Conservation (phyloP, 305 asterid species). For the Fraxinus paxiana region DNA sequence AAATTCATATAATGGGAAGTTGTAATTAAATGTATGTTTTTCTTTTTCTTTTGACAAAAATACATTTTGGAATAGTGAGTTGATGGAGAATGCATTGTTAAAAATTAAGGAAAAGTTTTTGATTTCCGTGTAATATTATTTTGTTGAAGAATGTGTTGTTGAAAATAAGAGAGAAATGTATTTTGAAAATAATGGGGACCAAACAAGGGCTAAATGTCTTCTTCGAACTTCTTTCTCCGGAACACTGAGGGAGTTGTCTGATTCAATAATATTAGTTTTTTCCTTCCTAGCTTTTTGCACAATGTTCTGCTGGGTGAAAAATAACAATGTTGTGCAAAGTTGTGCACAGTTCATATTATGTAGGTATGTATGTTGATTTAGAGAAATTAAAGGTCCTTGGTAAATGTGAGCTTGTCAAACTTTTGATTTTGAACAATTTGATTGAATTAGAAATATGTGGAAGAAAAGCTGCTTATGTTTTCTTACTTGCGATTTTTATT, state of each 20-base stretch:
- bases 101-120: no score
- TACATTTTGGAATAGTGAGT: no score
- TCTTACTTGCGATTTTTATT: not conserved
- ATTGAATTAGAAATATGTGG: not conserved
- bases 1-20: not conserved
- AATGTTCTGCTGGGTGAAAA: not conserved
- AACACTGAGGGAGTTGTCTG: not conserved
- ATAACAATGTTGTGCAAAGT: not conserved
- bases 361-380: not conserved
- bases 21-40: not conserved
- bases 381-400: not conserved
- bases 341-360: not conserved
- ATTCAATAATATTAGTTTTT: not conserved
- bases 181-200: not conserved
- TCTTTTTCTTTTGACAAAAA: no score
- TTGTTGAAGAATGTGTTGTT: no score
- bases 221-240: not conserved
- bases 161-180: no score
- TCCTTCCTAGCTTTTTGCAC: not conserved
- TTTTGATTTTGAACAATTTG: not conserved
- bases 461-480: not conserved
- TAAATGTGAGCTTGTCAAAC: not conserved
- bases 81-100: no score
- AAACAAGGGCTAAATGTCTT: not conserved
- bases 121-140: no score